A percentile compares a stretch with the other conserved stretches of the same genome.
Conservation (phyloP, 2,329 filamentous ascomycete species). For the Trichoderma sp. region DNA sequence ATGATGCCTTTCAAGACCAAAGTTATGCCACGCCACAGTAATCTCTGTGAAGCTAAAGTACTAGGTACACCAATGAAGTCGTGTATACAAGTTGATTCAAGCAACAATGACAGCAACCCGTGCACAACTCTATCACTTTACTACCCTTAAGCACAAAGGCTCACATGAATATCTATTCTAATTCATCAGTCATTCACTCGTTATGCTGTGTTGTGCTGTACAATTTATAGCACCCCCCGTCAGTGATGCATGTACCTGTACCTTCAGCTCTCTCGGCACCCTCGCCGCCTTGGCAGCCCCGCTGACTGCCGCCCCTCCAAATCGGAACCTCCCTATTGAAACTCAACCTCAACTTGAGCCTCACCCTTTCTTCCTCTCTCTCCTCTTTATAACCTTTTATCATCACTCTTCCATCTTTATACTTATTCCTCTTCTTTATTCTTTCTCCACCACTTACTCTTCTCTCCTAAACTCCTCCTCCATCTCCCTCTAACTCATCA, state of each 20-base stretch:
- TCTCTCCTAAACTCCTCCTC: background rate
- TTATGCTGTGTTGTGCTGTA: background rate
- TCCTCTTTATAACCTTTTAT: background rate
- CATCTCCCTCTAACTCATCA: background rate
- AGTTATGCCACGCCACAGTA: background rate
- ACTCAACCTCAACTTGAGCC: background rate
- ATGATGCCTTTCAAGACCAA: too few relatives aligned
- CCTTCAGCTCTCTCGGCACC: background rate
- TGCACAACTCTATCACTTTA: background rate
- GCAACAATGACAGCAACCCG: too few relatives aligned
- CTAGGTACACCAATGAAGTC: background rate
- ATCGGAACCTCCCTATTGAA: background rate
- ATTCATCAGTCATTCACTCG: background rate
- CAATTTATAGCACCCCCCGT: background rate
- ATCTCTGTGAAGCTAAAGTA: background rate
- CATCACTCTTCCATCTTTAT: background rate
- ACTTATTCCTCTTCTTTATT: background rate
- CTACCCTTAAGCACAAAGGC: background rate
- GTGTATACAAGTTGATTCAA: too few relatives aligned
- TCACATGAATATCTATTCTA: background rate
- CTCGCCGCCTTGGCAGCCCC: conserved; percentile 3
- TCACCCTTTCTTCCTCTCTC: background rate
- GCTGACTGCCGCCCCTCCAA: conserved; percentile 6
- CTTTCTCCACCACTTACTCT: background rate
- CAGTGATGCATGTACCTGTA: background rate